Base-by-base conservation (phyloP, 2,329 filamentous ascomycete genomes). In the Kalmusia sp. region DNA sequence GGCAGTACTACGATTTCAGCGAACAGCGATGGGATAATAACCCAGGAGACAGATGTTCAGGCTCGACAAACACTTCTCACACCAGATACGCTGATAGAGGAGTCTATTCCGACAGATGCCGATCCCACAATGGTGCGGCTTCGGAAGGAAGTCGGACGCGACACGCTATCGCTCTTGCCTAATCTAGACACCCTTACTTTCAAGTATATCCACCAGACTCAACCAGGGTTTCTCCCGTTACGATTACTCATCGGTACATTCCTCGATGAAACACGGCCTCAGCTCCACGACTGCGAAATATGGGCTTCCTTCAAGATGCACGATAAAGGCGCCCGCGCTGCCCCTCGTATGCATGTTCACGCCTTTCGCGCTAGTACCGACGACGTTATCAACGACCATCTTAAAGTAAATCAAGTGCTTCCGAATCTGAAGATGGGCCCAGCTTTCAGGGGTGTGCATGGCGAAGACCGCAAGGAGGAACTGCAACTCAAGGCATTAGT, bases 291-390 rank as follows among this genome's bases (percentile, higher is more conserved):
- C 21, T 9, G 37, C 17, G 39, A 54, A 41, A 28, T 38, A 17
- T 55, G 52, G 52, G 41, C 43, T 4, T 41, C 27, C 8, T 51
- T 47, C 35, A 55, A 51, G 27, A 30, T 51, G 30, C 52, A 55
- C 37, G 52, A 47, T 14, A 46, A 34, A 15, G 34, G 34, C n/a
- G 35, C 41, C 4, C 37, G 38, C 9, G 30, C 48, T 21, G 52
- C 52, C n/a, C 52, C 52, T 9, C 34, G 52, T 15, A 47, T 51
- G 41, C 43, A 35, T 11, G 30, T 51, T 11, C 35, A 48, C 21
- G 48, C 38, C 19, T 47, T 43, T 25, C n/a, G 27, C 25, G 30
- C 28, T n/a, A 14, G 37, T 15, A 44, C 35, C 12, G 41, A 47
- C 21, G 17, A 33, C 1, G 17, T 49, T 21, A 27, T 48, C n/a